Evolutionary conservation across 257 asterid species (phyloP).

Genomic region (Nicotiana sylvestris): DNA sequence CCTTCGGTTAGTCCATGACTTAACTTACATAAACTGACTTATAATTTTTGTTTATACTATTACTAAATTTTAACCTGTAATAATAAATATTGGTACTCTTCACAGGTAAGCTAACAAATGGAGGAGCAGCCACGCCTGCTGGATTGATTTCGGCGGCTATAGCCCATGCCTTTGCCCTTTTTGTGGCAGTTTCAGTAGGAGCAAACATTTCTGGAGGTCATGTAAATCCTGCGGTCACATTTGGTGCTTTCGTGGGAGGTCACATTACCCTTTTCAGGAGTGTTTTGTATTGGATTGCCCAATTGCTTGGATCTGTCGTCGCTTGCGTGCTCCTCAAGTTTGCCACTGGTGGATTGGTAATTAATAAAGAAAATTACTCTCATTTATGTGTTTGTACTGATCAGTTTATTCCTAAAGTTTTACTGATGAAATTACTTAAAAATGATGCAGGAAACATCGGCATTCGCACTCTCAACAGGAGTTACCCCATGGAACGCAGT

Average conservation of each 20-base stretch:
- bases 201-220: slow-evolving; percentile 91
- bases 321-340: slow-evolving; percentile 74
- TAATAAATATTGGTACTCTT: background rate
- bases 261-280: slow-evolving; percentile 54
- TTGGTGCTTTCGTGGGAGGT: slow-evolving; percentile 79
- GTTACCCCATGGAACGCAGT: slow-evolving; percentile 58
- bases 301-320: slow-evolving; percentile 64
- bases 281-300: slow-evolving; percentile 74
- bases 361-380: too few relatives aligned
- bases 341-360: slow-evolving; percentile 73
- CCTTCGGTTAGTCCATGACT: slow-evolving; percentile 41
- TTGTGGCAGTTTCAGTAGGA: slow-evolving; percentile 69
- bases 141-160: slow-evolving; percentile 61
- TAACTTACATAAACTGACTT: background rate
- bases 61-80: background rate
- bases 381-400: too few relatives aligned
- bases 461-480: slow-evolving; percentile 64
- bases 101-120: slow-evolving; percentile 54
- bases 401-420: background rate
- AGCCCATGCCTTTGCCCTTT: slow-evolving; percentile 77
- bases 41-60: too few relatives aligned
- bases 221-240: slow-evolving; percentile 81
- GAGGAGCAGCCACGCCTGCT: slow-evolving; percentile 59
- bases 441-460: slow-evolving; percentile 54
- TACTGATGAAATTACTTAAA: background rate